Evolutionary conservation across 441 rosid genomes (phyloP), one percentile per base, ranked within the genome.

Genomic region (Croton laevigatus): DNA sequence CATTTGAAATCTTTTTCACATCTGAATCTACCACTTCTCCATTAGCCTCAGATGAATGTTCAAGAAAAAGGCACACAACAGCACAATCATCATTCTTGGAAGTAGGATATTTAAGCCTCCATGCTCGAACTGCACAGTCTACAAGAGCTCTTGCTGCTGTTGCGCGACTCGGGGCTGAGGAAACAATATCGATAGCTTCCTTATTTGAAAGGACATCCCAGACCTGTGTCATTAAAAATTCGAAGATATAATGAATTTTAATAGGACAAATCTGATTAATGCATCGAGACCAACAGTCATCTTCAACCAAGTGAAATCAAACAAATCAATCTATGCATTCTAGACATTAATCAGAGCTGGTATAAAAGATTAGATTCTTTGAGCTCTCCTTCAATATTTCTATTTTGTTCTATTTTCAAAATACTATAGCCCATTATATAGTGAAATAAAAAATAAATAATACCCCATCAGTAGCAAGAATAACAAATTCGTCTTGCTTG

Each of bases 391-490:
- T 40, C 5, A 6, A 40, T 5, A 6, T 40, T 40, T 40, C 10
- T 40, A 40, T 40, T 6, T 40, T 40, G 32, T 0, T 40, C 44
- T 6, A 4, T 40, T 49, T 49, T 16, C 3, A 13, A 49, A 49
- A 49, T 6, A 49, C 6, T 16, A 6, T 7, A 49, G 11, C 9
- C 38, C 22, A 46, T 23, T 13, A 36, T 22, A 19, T 13, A 65
- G 44, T 55, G 46, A 46, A 71, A 37, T 62, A 79, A 22, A 37
- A 73, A 65, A 27, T 27, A 52, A 69, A 66, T 60, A 17, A 74
- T 86, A 94, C 99, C 87, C 98, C 99, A 75, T 94, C 99, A 44
- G 93, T 86, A 22, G 99, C 98, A 85, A 94, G 78, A 77, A 94
- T 87, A 58, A 94, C 70, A 73, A 94, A 94, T 62, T 90, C 91